Percentiles rank a stretch among this genome's conserved stretches.
phyloP scores from a whole-genome alignment of 441 rosid species.

The Eruca vesicaria region DNA sequence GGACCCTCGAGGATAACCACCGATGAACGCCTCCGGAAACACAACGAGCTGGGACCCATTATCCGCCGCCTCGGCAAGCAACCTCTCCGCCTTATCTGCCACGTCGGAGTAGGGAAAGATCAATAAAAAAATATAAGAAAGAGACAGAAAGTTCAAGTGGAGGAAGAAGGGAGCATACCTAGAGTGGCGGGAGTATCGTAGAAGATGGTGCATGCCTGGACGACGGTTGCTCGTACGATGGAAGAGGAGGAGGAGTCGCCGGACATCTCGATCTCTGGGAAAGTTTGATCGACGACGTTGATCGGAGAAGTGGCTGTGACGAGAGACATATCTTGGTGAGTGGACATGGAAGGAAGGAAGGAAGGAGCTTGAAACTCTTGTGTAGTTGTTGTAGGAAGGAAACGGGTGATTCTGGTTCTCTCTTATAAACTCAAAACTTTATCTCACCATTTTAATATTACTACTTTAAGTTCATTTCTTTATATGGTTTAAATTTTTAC shows the following conservation, averaged over 20 bases:
- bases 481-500: too few relatives aligned
- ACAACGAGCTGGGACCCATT: constrained; percentile 80
- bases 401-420: background rate
- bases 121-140: background rate
- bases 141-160: background rate
- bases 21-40: constrained; percentile 72
- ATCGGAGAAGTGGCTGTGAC: constrained; percentile 34
- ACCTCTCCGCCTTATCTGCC: constrained; percentile 84
- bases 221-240: constrained; percentile 79
- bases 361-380: background rate
- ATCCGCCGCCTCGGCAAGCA: constrained; percentile 80
- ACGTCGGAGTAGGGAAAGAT: background rate
- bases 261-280: constrained; percentile 84
- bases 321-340: constrained; percentile 47
- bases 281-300: constrained; percentile 44
- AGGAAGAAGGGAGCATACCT: constrained; percentile 36
- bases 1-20: constrained; percentile 92
- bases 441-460: too few relatives aligned
- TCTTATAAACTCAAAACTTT: too few relatives aligned
- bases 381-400: background rate
- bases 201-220: constrained; percentile 89
- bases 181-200: constrained; percentile 90
- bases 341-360: background rate
- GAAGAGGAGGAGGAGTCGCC: constrained; percentile 46
- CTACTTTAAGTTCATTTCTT: too few relatives aligned